Percentiles rank a stretch among this genome's conserved stretches.
Evolutionary conservation across 495 filamentous ascomycete species (phyloP).

Genomic region (Penicillium macrosclerotiorum): DNA sequence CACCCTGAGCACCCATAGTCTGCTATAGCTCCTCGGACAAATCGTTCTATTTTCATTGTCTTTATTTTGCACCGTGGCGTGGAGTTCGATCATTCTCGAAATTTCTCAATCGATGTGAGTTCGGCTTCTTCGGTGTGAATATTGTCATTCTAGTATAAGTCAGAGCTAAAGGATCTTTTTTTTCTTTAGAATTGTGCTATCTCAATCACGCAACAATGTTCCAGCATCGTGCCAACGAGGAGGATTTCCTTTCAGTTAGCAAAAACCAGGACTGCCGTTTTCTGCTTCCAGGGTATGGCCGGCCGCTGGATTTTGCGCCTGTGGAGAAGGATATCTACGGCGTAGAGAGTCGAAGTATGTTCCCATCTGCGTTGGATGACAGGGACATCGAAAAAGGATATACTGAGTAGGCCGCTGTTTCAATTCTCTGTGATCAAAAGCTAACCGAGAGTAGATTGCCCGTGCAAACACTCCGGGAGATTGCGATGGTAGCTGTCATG

Average conservation of each 20-base stretch:
- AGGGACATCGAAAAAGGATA: conserved; percentile 34
- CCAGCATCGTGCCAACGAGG: conserved; percentile 13
- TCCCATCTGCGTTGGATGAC: conserved; percentile 31
- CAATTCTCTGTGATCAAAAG: neutral
- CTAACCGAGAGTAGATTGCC: conserved; percentile 22
- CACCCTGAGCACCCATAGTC: too few species aligned
- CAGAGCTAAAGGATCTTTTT: too few species aligned
- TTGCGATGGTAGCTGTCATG: conserved; percentile 35
- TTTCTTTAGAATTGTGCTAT: neutral
- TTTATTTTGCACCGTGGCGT: neutral
- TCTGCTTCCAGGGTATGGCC: conserved; percentile 40
- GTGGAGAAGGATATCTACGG: conserved; percentile 31
- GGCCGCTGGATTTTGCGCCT: conserved; percentile 36
- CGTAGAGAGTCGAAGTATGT: conserved; percentile 25
- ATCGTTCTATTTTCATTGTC: neutral
- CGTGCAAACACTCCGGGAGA: conserved; percentile 40
- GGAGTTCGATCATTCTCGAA: neutral
- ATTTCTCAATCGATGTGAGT: neutral
- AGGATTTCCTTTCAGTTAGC: neutral
- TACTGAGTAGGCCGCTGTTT: conserved; percentile 22
- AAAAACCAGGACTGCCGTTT: conserved; percentile 17
- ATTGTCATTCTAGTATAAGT: too few species aligned
- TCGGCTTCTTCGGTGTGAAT: too few species aligned
- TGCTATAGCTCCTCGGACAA: neutral
- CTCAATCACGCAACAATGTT: conserved; percentile 29